Conservation (phyloP, 179 eudicot genomes). For the Beta macrorhiza region DNA sequence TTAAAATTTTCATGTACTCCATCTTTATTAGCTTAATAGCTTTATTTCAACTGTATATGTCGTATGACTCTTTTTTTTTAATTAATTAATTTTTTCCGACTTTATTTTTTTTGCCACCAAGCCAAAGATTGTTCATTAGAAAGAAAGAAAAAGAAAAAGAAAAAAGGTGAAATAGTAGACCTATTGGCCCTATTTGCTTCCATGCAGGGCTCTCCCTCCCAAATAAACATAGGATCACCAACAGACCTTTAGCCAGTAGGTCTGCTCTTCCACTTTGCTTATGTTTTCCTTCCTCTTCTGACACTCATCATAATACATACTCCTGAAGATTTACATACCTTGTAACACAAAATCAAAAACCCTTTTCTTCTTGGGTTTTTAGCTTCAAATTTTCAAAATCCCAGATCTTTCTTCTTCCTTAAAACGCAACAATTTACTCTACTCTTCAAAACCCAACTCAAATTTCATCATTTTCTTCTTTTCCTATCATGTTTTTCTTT, state of each 20-base stretch:
- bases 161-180: neutral
- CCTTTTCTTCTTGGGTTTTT: conserved; percentile 7
- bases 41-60: too few species aligned
- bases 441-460: neutral
- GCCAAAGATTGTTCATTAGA: too few species aligned
- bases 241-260: neutral
- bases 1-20: too few species aligned
- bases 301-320: neutral
- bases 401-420: conserved; percentile 20
- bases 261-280: conserved; percentile 20
- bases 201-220: conserved; percentile 28
- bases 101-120: too few species aligned
- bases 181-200: neutral
- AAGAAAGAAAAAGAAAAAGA: neutral
- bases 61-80: too few species aligned
- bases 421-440: neutral
- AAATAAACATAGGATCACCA: conserved; percentile 20
- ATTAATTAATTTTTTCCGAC: too few species aligned
- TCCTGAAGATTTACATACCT: neutral
- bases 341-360: neutral
- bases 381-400: neutral
- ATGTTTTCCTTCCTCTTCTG: conserved; percentile 11
- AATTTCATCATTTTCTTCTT: neutral
- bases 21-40: too few species aligned
- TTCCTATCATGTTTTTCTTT: neutral